A percentile compares a stretch with the other conserved stretches of the same genome.
These are phyloP conservation scores for Ploettnerulaceae sp. DNA, from an alignment of 2,329 filamentous ascomycete genomes.

Conservation along the genomic window DNA sequence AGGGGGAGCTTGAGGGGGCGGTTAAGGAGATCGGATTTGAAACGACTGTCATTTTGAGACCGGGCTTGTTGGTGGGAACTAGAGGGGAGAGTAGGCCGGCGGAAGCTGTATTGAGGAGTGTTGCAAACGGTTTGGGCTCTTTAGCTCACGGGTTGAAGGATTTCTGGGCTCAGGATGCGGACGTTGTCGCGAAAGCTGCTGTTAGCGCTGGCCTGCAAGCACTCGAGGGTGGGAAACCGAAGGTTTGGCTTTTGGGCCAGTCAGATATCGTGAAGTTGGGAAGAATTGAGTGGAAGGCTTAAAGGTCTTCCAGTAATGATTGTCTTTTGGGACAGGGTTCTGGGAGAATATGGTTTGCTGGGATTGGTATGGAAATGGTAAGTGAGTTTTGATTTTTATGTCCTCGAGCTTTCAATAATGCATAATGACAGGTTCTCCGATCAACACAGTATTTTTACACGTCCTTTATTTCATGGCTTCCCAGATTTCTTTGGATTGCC, in stretches of 20 bases:
- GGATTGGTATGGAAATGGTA: background rate
- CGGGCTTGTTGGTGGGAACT: conserved; percentile 70
- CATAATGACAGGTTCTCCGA: background rate
- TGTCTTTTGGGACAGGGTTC: background rate
- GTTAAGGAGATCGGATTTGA: conserved; percentile 71
- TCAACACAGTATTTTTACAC: background rate
- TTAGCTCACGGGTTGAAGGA: conserved; percentile 54
- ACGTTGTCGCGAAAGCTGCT: conserved; percentile 52
- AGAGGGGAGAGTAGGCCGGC: conserved; percentile 56
- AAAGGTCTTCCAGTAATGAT: background rate
- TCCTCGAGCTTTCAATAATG: background rate
- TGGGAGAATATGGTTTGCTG: background rate
- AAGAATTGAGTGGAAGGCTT: conserved; percentile 37
- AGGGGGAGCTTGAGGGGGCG: conserved; percentile 78
- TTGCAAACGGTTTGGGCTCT: conserved; percentile 52
- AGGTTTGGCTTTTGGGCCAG: conserved; percentile 45
- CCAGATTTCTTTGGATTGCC: conserved; percentile 37
- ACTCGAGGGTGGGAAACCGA: conserved; percentile 39
- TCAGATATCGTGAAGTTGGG: conserved; percentile 48
- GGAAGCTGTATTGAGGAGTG: conserved; percentile 51
- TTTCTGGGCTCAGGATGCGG: conserved; percentile 60
- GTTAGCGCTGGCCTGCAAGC: conserved; percentile 44
- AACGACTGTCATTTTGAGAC: conserved; percentile 70
- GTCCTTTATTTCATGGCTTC: conserved; percentile 26
- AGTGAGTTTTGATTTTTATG: background rate